phyloP scores from a whole-genome alignment of 1,284 basidiomycete species.

The Rhodotorula sp. region DNA sequence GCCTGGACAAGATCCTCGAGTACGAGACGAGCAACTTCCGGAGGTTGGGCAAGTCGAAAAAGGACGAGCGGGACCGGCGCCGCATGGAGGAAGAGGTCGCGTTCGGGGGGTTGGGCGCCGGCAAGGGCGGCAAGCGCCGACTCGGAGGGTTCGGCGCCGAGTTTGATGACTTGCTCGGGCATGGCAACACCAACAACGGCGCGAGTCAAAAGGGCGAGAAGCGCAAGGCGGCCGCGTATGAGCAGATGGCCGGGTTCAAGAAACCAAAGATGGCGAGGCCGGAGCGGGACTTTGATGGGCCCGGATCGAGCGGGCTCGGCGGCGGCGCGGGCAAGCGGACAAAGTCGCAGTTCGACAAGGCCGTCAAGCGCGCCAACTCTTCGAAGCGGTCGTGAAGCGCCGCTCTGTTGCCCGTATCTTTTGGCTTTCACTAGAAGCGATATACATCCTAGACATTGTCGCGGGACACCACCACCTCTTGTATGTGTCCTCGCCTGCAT shows the following conservation, averaged over 20 bases:
- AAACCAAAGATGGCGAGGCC: conserved; percentile 6
- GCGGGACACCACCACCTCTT: no score
- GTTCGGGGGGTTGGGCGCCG: conserved; percentile 60
- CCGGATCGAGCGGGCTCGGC: conserved; percentile 24
- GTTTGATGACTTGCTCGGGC: conserved; percentile 51
- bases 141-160: conserved; percentile 45
- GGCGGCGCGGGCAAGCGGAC: conserved; percentile 24
- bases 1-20: conserved; percentile 77
- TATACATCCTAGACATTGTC: no score
- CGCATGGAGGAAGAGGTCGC: conserved; percentile 90
- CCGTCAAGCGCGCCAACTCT: conserved; percentile 28
- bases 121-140: conserved; percentile 50
- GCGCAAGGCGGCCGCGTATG: conserved; percentile 34
- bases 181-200: conserved; percentile 2
- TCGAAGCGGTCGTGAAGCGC: neutral
- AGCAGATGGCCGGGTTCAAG: conserved; percentile 38
- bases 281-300: conserved; percentile 16
- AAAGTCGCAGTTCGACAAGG: conserved; percentile 42
- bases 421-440: no score
- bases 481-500: no score
- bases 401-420: no score
- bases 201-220: conserved; percentile 28
- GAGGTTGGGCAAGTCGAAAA: conserved; percentile 86
- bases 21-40: conserved; percentile 98
- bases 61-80: conserved; percentile 71